These are phyloP conservation scores for Botrytis fragariae DNA, from an alignment of 2,329 filamentous ascomycete genomes.

Conservation along the genomic window DNA sequence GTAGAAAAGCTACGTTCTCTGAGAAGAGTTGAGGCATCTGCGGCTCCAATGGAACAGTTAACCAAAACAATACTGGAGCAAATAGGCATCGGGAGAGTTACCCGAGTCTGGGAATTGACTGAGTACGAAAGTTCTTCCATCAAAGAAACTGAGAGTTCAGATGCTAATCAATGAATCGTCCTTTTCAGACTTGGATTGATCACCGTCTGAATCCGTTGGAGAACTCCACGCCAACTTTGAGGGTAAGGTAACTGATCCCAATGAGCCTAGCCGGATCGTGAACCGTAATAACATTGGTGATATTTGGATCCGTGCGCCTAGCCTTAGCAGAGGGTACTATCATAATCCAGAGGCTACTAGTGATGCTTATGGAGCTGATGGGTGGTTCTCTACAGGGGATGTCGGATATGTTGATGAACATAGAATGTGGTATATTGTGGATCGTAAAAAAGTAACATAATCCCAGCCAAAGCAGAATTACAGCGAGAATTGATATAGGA, in stretches of 20 bases:
- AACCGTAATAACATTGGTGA: background rate
- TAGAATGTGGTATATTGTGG: constrained; percentile 85
- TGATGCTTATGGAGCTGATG: background rate
- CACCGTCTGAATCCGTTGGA: background rate
- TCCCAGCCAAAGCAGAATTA: background rate
- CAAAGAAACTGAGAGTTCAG: background rate
- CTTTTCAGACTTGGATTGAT: background rate
- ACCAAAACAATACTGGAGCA: background rate
- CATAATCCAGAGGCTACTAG: background rate
- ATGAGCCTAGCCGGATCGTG: background rate
- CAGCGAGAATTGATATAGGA: background rate
- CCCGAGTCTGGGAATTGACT: constrained; percentile 8
- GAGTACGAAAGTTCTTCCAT: background rate
- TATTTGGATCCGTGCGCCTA: background rate
- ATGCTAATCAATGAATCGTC: background rate
- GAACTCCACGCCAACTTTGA: constrained; percentile 5
- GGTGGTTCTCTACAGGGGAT: constrained; percentile 35
- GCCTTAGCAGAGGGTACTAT: background rate
- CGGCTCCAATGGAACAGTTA: background rate
- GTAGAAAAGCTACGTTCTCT: background rate
- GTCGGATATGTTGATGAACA: constrained; percentile 64
- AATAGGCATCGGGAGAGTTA: background rate
- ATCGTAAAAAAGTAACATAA: constrained; percentile 48
- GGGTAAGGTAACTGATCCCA: background rate
- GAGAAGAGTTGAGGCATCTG: background rate